phyloP scores from a whole-genome alignment of 1,284 basidiomycete species.

The Leccinum subatratum region DNA sequence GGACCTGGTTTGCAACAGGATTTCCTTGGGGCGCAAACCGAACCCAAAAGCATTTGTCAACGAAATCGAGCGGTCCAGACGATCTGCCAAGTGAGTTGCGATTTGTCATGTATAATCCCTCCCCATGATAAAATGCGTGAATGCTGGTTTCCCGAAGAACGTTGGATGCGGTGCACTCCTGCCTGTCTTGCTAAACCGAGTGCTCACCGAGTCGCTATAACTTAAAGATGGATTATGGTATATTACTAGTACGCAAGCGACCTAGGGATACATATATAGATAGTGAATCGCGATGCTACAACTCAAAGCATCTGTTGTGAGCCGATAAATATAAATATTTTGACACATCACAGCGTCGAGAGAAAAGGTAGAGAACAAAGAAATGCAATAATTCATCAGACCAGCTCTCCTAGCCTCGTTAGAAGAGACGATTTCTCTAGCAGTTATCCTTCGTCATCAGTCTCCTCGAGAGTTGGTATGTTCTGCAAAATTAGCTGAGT shows the following conservation, averaged over 20 bases:
- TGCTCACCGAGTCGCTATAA: not conserved
- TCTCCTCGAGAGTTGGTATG: slow-evolving; percentile 24
- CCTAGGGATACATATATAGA: too few species aligned
- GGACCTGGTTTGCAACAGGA: slow-evolving; percentile 33
- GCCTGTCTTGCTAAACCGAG: not conserved
- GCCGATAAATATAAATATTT: too few species aligned
- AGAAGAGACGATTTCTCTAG: slow-evolving; percentile 9
- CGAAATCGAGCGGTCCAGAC: slow-evolving; percentile 18
- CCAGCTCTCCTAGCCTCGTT: slow-evolving; percentile 10
- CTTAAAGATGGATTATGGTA: too few species aligned
- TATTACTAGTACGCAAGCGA: too few species aligned
- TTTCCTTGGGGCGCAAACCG: slow-evolving; percentile 75
- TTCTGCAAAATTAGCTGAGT: slow-evolving; percentile 13
- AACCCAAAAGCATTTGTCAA: slow-evolving; percentile 58
- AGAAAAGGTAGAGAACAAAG: not conserved
- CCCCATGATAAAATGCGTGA: not conserved
- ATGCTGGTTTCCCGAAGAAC: not conserved
- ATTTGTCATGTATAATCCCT: not conserved
- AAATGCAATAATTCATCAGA: slow-evolving; percentile 11
- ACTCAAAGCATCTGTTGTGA: too few species aligned
- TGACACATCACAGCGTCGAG: too few species aligned
- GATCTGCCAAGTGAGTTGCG: not conserved
- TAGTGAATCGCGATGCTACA: too few species aligned
- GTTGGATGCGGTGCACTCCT: not conserved
- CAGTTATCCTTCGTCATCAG: slow-evolving; percentile 20